Percentiles rank a stretch among this genome's conserved stretches.
phyloP scores from a whole-genome alignment of 768 basidiomycete genomes.

The Panellus pusillus region DNA sequence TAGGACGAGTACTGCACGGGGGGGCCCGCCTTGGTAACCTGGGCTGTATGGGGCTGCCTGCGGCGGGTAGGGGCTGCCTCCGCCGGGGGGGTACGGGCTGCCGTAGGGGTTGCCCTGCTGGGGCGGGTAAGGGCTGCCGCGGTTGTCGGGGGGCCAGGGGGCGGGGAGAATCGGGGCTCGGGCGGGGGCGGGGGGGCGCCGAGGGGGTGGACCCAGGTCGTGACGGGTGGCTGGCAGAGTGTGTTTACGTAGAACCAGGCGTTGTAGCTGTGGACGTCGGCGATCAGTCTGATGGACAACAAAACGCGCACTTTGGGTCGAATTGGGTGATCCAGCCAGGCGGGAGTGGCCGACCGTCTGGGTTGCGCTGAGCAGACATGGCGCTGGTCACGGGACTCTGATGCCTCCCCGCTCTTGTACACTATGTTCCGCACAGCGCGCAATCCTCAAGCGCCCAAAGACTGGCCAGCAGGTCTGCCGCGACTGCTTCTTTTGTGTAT shows the following conservation, averaged over 20 bases:
- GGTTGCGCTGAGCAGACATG: constrained; percentile 36
- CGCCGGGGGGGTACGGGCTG: constrained; percentile 14
- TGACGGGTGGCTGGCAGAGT: constrained; percentile 55
- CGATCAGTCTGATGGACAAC: constrained; percentile 11
- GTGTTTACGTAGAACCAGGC: constrained; percentile 84
- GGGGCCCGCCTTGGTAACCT: constrained; percentile 13
- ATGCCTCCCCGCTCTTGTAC: constrained; percentile 79
- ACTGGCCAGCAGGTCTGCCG: constrained; percentile 97
- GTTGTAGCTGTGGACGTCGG: constrained; percentile 48
- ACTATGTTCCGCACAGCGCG: constrained; percentile 71
- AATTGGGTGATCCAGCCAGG: constrained; percentile 69
- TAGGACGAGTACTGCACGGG: constrained; percentile 23
- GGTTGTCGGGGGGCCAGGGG: constrained; percentile 45
- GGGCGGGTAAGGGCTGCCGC: constrained; percentile 20
- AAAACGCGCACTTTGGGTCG: constrained; percentile 58
- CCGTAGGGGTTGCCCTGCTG: constrained; percentile 12
- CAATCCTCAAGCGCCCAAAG: constrained; percentile 93
- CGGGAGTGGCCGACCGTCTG: constrained; percentile 63
- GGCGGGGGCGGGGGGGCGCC: constrained; percentile 42
- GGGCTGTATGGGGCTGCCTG: constrained; percentile 24
- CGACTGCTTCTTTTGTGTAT: constrained; percentile 94
- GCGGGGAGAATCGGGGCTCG: constrained; percentile 38
- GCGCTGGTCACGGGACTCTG: no score
- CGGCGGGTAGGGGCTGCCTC: constrained; percentile 26
- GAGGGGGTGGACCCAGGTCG: constrained; percentile 72